Conservation (phyloP, 306 rosid species). For the Echinosophora koreensis region DNA sequence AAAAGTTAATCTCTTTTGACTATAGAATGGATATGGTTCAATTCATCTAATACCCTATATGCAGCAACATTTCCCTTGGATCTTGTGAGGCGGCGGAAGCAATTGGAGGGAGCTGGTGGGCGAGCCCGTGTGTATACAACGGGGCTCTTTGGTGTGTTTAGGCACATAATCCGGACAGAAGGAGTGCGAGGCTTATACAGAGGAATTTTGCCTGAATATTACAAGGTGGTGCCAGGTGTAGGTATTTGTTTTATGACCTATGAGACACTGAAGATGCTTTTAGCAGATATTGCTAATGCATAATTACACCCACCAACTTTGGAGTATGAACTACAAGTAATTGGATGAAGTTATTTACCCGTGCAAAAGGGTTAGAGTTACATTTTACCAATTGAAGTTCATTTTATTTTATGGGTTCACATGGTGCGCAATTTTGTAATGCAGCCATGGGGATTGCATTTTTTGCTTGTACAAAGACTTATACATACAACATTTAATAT, state of each 20-base stretch:
- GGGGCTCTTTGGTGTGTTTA: constrained; percentile 76
- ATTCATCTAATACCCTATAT: constrained; percentile 51
- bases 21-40: constrained; percentile 36
- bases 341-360: constrained; percentile 36
- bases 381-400: constrained; percentile 44
- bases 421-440: constrained; percentile 51
- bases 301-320: constrained; percentile 42
- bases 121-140: constrained; percentile 88
- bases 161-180: constrained; percentile 80
- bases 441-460: constrained; percentile 56
- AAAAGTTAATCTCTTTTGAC: background rate
- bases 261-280: constrained; percentile 80
- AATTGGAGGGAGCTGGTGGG: constrained; percentile 97
- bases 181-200: constrained; percentile 89
- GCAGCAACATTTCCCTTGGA: constrained; percentile 99
- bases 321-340: constrained; percentile 21
- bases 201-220: constrained; percentile 96
- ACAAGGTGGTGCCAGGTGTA: constrained; percentile 97
- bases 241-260: constrained; percentile 99
- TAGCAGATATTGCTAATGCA: constrained; percentile 61
- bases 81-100: constrained; percentile 95
- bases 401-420: constrained; percentile 56
- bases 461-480: constrained; percentile 61
- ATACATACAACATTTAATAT: constrained; percentile 33
- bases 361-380: constrained; percentile 37